Evolutionary conservation across 2,329 filamentous ascomycete species (phyloP).

Genomic region (Fusarium sublunatum): DNA sequence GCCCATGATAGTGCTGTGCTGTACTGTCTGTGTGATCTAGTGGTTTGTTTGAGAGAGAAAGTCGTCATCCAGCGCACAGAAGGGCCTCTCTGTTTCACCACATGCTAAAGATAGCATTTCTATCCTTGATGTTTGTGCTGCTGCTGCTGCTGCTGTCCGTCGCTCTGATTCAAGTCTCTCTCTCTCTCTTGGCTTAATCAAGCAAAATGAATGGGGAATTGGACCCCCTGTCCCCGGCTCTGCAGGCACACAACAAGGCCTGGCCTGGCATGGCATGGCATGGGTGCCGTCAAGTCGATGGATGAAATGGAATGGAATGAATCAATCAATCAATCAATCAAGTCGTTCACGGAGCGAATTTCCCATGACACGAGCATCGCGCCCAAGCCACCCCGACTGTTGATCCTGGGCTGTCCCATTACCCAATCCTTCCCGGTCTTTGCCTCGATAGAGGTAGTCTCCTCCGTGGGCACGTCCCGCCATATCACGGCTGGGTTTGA

Average conservation of each 20-base stretch:
- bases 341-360: slow-evolving; percentile 16
- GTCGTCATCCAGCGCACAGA: slow-evolving; percentile 12
- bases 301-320: too few species aligned
- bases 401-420: slow-evolving; percentile 22
- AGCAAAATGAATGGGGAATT: neutral
- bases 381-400: slow-evolving; percentile 9
- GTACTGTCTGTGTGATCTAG: neutral
- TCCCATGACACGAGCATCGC: slow-evolving; percentile 23
- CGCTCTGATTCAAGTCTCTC: neutral
- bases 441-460: slow-evolving; percentile 22
- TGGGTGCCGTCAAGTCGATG: slow-evolving; percentile 5
- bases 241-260: slow-evolving; percentile 1
- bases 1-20: too few species aligned
- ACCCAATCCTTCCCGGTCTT: too few species aligned
- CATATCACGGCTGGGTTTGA: slow-evolving; percentile 15
- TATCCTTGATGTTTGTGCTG: slow-evolving; percentile 8
- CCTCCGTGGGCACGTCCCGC: slow-evolving; percentile 28
- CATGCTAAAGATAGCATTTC: slow-evolving; percentile 34
- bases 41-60: too few species aligned
- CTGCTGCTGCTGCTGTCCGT: neutral
- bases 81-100: slow-evolving; percentile 28
- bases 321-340: slow-evolving; percentile 5
- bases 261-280: neutral
- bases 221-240: slow-evolving; percentile 24
- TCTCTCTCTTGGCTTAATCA: slow-evolving; percentile 11